These are phyloP conservation scores for Hydrangea macrophylla DNA, from an alignment of 148 eudicot species.

Conservation along the genomic window DNA sequence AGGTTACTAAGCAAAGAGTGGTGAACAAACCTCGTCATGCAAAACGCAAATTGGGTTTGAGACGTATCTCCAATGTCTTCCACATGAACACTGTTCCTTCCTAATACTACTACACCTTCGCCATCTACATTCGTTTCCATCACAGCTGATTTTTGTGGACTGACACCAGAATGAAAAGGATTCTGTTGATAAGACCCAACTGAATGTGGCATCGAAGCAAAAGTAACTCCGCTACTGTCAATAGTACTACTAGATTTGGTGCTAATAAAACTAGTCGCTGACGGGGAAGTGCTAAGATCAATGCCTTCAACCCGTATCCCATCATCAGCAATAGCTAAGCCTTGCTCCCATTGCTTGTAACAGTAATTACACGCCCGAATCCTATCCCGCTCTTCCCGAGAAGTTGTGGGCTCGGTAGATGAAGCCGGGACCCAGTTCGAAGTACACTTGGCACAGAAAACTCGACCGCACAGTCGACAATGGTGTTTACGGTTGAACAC, in stretches of 20 bases:
- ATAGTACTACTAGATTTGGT: constrained; percentile 58
- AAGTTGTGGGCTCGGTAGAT: constrained; percentile 27
- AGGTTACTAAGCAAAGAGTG: constrained; percentile 9
- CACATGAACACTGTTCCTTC: constrained; percentile 32
- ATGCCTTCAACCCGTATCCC: constrained; percentile 38
- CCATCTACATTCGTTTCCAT: constrained; percentile 43
- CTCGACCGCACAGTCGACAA: constrained; percentile 88
- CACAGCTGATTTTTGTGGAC: constrained; percentile 56
- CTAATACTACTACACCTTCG: constrained; percentile 38
- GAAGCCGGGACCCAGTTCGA: constrained; percentile 68
- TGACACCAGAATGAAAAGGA: constrained; percentile 39
- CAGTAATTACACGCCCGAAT: constrained; percentile 88
- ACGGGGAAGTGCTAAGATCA: constrained; percentile 42
- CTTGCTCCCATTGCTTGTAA: constrained; percentile 79
- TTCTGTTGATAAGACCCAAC: constrained; percentile 37
- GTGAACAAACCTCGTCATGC: constrained; percentile 56
- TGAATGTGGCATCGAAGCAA: constrained; percentile 60
- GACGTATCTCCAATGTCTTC: constrained; percentile 41
- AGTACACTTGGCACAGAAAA: constrained; percentile 89
- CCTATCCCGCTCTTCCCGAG: constrained; percentile 58
- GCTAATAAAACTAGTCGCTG: constrained; percentile 56
- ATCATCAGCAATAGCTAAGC: constrained; percentile 40
- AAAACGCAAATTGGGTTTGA: constrained; percentile 35
- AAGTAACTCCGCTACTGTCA: constrained; percentile 54
- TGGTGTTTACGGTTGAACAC: constrained; percentile 90